Conservation (phyloP, 805 yeast species). For the Metschnikowia santaceciliae region DNA sequence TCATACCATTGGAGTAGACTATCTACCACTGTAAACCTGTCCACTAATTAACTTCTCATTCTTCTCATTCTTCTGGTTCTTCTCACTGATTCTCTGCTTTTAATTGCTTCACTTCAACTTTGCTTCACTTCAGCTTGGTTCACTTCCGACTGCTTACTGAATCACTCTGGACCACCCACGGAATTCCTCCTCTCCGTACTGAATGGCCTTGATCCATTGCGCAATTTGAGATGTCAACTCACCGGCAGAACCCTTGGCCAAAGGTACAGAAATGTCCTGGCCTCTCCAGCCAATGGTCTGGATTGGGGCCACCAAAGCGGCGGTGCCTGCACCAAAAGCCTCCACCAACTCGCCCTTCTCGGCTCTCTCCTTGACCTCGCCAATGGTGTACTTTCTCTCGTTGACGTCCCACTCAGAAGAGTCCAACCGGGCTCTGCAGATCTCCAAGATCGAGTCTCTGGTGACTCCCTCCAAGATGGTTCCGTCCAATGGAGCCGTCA, state of each 20-base stretch:
- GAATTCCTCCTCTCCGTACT: slow-evolving; percentile 79
- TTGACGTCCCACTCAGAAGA: slow-evolving; percentile 73
- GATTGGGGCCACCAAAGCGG: slow-evolving; percentile 94
- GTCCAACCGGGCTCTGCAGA: slow-evolving; percentile 74
- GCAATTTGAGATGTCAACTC: slow-evolving; percentile 73
- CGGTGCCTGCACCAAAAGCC: slow-evolving; percentile 97
- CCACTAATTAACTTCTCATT: too few species aligned
- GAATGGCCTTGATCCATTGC: slow-evolving; percentile 83
- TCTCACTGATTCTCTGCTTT: neutral
- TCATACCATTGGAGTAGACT: too few species aligned
- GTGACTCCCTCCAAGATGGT: slow-evolving; percentile 96
- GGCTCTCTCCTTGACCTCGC: slow-evolving; percentile 76
- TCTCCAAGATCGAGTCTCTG: slow-evolving; percentile 77
- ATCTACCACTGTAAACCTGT: too few species aligned
- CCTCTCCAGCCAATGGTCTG: slow-evolving; percentile 81
- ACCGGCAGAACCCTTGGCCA: slow-evolving; percentile 79
- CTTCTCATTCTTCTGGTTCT: neutral
- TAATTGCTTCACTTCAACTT: too few species aligned
- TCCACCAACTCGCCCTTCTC: slow-evolving; percentile 80
- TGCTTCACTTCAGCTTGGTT: too few species aligned
- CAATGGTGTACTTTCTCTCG: slow-evolving; percentile 81
- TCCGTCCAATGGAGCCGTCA: slow-evolving; percentile 95
- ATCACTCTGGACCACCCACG: slow-evolving; percentile 48
- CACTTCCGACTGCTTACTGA: slow-evolving; percentile 10
- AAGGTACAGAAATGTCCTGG: slow-evolving; percentile 69